phyloP scores from a whole-genome alignment of 2,329 filamentous ascomycete genomes.

The Fusarium longipes region DNA sequence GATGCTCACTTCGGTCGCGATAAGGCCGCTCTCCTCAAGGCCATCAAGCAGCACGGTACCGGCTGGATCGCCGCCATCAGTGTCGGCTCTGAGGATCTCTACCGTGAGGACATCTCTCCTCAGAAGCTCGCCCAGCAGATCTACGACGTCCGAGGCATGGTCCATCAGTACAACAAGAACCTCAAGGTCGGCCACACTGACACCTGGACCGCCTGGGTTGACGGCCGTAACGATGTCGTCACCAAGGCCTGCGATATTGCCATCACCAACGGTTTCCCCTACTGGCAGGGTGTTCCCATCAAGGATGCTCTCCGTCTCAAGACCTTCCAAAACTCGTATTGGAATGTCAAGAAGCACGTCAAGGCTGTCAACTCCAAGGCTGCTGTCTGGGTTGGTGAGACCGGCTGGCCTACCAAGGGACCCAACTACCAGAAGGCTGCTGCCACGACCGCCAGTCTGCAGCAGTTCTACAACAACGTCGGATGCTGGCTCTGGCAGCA shows the following conservation, averaged over 20 bases:
- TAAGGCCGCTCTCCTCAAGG: conserved; percentile 41
- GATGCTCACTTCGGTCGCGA: conserved; percentile 41
- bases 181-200: conserved; percentile 43
- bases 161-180: conserved; percentile 40
- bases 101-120: conserved; percentile 41
- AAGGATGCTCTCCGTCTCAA: conserved; percentile 41
- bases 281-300: conserved; percentile 42
- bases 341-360: conserved; percentile 37
- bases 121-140: conserved; percentile 42
- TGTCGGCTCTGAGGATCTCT: conserved; percentile 42
- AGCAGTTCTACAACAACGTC: conserved; percentile 40
- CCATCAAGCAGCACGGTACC: conserved; percentile 43
- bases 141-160: conserved; percentile 44
- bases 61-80: conserved; percentile 42
- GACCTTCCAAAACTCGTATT: conserved; percentile 43
- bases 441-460: conserved; percentile 24
- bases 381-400: conserved; percentile 42
- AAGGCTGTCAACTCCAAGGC: conserved; percentile 35
- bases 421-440: conserved; percentile 36
- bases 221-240: conserved; percentile 41
- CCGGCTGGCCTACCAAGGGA: conserved; percentile 39
- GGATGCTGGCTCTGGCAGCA: conserved; percentile 40
- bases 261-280: conserved; percentile 44
- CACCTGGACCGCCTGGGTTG: conserved; percentile 44
- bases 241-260: conserved; percentile 40